These are phyloP conservation scores for Aspergillus sp. DNA, from an alignment of 2,329 filamentous ascomycete species.

Conservation along the genomic window DNA sequence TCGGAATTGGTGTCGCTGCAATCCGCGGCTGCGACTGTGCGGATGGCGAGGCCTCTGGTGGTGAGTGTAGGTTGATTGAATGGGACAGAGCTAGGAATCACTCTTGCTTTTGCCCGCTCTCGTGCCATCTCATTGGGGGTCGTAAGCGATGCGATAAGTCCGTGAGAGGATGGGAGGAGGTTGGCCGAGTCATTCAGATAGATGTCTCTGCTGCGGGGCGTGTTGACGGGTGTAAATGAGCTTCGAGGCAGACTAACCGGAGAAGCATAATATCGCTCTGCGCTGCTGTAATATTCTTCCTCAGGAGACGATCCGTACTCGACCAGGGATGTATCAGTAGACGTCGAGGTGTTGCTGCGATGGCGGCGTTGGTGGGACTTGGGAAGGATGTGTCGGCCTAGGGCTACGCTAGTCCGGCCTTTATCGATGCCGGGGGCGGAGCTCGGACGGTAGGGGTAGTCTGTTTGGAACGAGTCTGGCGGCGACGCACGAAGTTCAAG, in stretches of 20 bases:
- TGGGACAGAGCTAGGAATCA: slow-evolving; percentile 1
- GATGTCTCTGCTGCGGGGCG: slow-evolving; percentile 28
- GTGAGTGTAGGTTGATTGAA: neutral
- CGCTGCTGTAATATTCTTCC: slow-evolving; percentile 24
- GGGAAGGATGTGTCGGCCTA: slow-evolving; percentile 22
- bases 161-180: slow-evolving; percentile 20
- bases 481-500: slow-evolving; percentile 25
- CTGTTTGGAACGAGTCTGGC: neutral
- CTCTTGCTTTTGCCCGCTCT: neutral
- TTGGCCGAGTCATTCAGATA: neutral
- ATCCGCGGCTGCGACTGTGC: neutral
- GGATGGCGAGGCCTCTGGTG: neutral
- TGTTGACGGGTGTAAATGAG: slow-evolving; percentile 46
- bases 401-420: neutral
- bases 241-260: slow-evolving; percentile 41
- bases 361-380: slow-evolving; percentile 19
- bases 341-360: slow-evolving; percentile 18
- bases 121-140: neutral
- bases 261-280: slow-evolving; percentile 38
- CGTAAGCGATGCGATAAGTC: slow-evolving; percentile 24
- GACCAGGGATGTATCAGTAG: slow-evolving; percentile 25
- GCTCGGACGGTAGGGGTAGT: slow-evolving; percentile 11
- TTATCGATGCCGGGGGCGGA: slow-evolving; percentile 1
- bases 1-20: slow-evolving; percentile 10
- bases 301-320: slow-evolving; percentile 43